A percentile compares a stretch with the other conserved stretches of the same genome.
phyloP scores from a whole-genome alignment of 768 basidiomycete genomes.

The Hirschioporus abietinus region DNA sequence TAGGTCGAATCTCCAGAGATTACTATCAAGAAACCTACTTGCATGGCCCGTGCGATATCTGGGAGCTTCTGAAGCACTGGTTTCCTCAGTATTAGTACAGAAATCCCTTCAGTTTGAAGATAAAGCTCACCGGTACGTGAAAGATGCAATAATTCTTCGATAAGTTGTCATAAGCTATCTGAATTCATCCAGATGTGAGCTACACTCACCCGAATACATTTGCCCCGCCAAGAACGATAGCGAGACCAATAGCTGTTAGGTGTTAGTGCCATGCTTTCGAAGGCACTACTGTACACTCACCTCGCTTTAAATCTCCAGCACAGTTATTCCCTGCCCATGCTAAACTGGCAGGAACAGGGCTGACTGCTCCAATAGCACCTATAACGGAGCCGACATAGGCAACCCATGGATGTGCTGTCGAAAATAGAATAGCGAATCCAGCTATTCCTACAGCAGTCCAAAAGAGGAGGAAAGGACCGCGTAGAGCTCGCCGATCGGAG shows the following conservation, averaged over 20 bases:
- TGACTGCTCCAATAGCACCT: constrained; percentile 47
- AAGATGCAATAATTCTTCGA: background rate
- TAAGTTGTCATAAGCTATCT: background rate
- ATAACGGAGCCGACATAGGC: constrained; percentile 46
- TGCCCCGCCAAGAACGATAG: background rate
- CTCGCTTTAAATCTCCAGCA: constrained; percentile 51
- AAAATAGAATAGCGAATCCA: constrained; percentile 14
- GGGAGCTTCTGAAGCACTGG: background rate
- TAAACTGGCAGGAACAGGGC: constrained; percentile 40
- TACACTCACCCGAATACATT: background rate
- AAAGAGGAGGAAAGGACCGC: background rate
- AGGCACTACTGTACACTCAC: constrained; percentile 36
- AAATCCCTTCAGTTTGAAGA: background rate
- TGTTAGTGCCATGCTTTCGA: background rate
- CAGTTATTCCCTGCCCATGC: constrained; percentile 54
- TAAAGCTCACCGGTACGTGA: background rate
- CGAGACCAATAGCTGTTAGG: background rate
- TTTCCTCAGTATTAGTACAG: background rate
- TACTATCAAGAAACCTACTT: background rate
- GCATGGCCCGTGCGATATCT: background rate
- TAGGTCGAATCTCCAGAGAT: background rate
- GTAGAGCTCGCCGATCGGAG: background rate
- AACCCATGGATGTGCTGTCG: constrained; percentile 36
- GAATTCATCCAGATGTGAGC: background rate
- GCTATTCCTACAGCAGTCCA: background rate